Evolutionary conservation across 495 filamentous ascomycete genomes (phyloP).

Genomic region (Cladorrhinum samala): DNA sequence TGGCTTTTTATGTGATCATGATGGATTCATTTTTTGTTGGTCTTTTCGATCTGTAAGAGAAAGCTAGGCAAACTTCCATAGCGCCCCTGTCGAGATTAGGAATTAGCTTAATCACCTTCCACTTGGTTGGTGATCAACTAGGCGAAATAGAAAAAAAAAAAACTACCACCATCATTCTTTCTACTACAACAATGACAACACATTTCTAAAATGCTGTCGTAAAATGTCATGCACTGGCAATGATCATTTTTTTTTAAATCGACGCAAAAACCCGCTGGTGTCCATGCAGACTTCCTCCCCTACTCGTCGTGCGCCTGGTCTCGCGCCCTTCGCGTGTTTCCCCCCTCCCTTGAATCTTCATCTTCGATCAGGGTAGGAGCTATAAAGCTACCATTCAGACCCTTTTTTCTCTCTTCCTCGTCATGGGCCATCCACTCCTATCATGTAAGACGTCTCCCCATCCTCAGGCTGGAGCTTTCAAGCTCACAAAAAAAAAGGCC

Average conservation of each 20-base stretch:
- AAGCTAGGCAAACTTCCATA: too few relatives aligned
- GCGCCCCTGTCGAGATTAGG: too few relatives aligned
- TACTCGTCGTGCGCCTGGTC: conserved; percentile 13
- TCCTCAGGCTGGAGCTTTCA: conserved; percentile 47
- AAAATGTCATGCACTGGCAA: conserved; percentile 29
- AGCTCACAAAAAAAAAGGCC: conserved; percentile 45
- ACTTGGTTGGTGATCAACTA: too few relatives aligned
- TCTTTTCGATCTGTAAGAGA: too few relatives aligned
- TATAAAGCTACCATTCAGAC: conserved; percentile 48
- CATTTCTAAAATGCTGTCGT: neutral
- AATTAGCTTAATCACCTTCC: too few relatives aligned
- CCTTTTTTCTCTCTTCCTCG: conserved; percentile 16
- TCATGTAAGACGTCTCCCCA: conserved; percentile 10
- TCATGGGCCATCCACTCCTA: conserved; percentile 3
- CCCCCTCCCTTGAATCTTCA: too few relatives aligned
- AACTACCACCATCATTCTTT: conserved; percentile 5
- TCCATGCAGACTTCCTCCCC: conserved; percentile 1
- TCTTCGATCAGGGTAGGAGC: conserved; percentile 50
- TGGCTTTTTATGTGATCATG: too few relatives aligned
- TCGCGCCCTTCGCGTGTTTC: conserved; percentile 4
- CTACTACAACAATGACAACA: conserved; percentile 8
- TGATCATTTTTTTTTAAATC: conserved; percentile 16
- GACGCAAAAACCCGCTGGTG: conserved; percentile 3
- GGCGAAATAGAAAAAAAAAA: conserved; percentile 11
- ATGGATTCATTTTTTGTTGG: too few relatives aligned